Evolutionary conservation across 805 yeast species (phyloP), one percentile per base, ranked within the genome.

Genomic region (Wickerhamomyces sydowiorum): DNA sequence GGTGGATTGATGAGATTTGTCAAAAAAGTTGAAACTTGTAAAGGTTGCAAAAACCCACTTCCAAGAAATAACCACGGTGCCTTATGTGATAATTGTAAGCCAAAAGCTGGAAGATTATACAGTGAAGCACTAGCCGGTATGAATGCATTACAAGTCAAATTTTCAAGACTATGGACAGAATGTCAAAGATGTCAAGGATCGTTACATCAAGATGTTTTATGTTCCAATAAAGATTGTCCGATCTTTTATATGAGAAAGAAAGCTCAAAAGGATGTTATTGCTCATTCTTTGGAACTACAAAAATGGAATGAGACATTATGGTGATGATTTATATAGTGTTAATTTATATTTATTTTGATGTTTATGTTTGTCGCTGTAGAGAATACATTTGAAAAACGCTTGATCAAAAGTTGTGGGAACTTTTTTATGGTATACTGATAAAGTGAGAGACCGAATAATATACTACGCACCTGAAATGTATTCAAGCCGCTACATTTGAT

Each of bases 121-220:
- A 80, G 88, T n/a, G 78, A 80, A 44, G 89, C 93, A 10, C 65
- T 93, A 37, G 82, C 86, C 4, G 82, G 78, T 45, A 80, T 90
- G 72, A 84, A 88, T 58, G 80, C 78, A 34, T 65, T 91, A 45
- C 96, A 93, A 59, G 75, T 78, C 45, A 82, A 83, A 52, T 93
- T 88, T 54, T 81, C 96, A 3, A 71, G 95, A 49, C 66, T 93
- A 48, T 93, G 99, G 99, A 91, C 98, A 0, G 96, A 93, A 59
- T 95, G 99, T 61, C 99, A 93, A 66, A 70, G 97, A 45, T 93
- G 99, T 62, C 97, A 95, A 54, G 98, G 98, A 0, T 86, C 93
- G 21, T 67, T 95, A 41, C 97, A 93, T 55, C 96, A 89, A 63
- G 98, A 93, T 53, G 98, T 93, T 4, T 69, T 91, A 20, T 93